Evolutionary conservation across 495 filamentous ascomycete species (phyloP).

Genomic region (Penicillium crystallinum): DNA sequence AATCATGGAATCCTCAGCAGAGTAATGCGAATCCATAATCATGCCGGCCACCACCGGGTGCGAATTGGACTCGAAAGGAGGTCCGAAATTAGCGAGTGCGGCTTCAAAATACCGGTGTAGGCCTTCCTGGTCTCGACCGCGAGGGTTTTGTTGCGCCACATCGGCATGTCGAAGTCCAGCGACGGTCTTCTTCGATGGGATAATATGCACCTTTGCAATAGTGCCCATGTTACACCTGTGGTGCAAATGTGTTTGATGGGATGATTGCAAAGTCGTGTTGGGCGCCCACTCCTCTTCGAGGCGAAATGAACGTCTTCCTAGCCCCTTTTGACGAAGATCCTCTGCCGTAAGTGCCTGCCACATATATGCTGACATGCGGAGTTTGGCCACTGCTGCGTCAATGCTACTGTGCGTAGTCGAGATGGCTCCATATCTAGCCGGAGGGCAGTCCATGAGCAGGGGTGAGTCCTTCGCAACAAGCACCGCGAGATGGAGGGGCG

Average conservation of each 20-base stretch:
- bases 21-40: conserved; percentile 40
- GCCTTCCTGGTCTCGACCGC: conserved; percentile 22
- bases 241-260: conserved; percentile 8
- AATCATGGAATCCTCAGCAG: conserved; percentile 29
- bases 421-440: conserved; percentile 26
- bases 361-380: conserved; percentile 49
- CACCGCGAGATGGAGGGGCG: conserved; percentile 48
- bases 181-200: conserved; percentile 38
- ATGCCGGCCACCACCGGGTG: conserved; percentile 42
- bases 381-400: conserved; percentile 42
- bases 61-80: conserved; percentile 22
- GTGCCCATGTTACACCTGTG: conserved; percentile 18
- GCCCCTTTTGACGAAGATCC: conserved; percentile 40
- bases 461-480: conserved; percentile 44
- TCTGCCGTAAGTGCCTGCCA: conserved; percentile 47
- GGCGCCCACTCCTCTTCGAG: conserved; percentile 45
- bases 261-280: conserved; percentile 25
- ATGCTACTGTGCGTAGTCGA: conserved; percentile 34
- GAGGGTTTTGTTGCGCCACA: conserved; percentile 31
- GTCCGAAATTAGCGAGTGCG: conserved; percentile 36
- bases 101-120: conserved; percentile 36
- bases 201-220: conserved; percentile 45
- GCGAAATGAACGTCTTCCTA: conserved; percentile 46
- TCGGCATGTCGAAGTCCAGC: conserved; percentile 30
- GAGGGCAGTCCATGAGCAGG: conserved; percentile 36